phyloP scores from a whole-genome alignment of 2,329 filamentous ascomycete genomes.

The Podosphaera leucotricha region DNA sequence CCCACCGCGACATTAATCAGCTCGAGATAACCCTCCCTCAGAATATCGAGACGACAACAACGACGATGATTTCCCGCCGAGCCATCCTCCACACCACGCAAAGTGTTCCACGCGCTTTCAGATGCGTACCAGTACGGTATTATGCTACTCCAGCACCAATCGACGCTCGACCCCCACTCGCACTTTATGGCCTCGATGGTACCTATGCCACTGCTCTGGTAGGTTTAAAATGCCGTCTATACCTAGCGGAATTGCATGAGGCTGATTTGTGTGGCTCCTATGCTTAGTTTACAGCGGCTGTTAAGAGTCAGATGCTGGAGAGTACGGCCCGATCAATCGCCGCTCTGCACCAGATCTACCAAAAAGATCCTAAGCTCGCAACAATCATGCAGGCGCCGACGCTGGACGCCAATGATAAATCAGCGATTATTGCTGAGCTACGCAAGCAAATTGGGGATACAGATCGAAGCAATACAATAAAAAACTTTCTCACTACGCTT shows the following conservation, averaged over 20 bases:
- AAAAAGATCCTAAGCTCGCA: conserved; percentile 63
- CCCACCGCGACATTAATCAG: too few relatives aligned
- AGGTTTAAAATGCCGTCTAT: conserved; percentile 21
- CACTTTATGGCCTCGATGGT: conserved; percentile 87
- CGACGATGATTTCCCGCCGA: conserved; percentile 15
- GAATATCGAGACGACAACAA: neutral
- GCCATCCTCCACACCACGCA: conserved; percentile 14
- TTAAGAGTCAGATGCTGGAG: conserved; percentile 71
- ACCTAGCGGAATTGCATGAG: neutral
- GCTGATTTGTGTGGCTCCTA: neutral
- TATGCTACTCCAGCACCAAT: conserved; percentile 43
- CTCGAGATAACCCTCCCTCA: too few relatives aligned
- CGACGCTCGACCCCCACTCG: conserved; percentile 61
- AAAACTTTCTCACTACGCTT: conserved; percentile 79
- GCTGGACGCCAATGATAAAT: conserved; percentile 58
- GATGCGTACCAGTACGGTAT: conserved; percentile 41
- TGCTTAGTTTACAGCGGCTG: conserved; percentile 74
- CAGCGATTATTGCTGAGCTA: conserved; percentile 65
- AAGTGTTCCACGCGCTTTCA: conserved; percentile 20
- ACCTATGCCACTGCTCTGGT: conserved; percentile 98
- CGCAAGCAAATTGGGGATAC: conserved; percentile 51
- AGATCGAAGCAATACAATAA: conserved; percentile 56
- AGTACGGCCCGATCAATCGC: conserved; percentile 58
- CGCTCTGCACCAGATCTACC: conserved; percentile 45
- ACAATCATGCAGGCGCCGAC: conserved; percentile 59